phyloP scores from a whole-genome alignment of 805 yeast species.

The Saccharomyces paradoxus region DNA sequence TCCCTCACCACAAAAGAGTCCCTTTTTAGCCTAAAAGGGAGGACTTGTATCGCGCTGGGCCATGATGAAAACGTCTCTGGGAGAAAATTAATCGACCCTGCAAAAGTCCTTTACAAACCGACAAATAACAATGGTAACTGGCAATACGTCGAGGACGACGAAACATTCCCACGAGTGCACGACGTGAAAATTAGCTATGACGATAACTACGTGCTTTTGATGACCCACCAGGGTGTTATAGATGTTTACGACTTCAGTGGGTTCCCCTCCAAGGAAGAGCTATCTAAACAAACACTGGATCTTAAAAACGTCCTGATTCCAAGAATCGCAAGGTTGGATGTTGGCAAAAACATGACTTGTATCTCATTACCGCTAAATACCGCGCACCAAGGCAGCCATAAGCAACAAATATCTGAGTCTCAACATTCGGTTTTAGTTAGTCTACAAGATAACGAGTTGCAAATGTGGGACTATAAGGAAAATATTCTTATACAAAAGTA shows the following conservation, averaged over 20 bases:
- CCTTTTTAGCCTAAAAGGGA: neutral
- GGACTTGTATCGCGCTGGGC: neutral
- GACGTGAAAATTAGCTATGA: conserved; percentile 62
- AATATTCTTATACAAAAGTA: conserved; percentile 54
- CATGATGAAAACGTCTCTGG: neutral
- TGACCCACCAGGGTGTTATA: conserved; percentile 54
- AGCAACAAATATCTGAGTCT: conserved; percentile 35
- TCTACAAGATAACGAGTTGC: conserved; percentile 66
- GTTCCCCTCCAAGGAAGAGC: conserved; percentile 17
- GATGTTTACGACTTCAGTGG: conserved; percentile 47
- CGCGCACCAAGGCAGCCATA: conserved; percentile 6
- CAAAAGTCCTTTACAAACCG: conserved; percentile 22
- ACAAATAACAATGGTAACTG: neutral
- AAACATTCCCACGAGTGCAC: conserved; percentile 44
- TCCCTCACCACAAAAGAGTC: conserved; percentile 22
- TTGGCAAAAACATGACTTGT: conserved; percentile 57
- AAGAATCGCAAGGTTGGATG: conserved; percentile 37
- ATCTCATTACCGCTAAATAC: conserved; percentile 41
- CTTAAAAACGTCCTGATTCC: conserved; percentile 20
- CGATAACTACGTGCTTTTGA: conserved; percentile 52
- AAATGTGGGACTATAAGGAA: conserved; percentile 66
- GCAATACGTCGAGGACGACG: neutral
- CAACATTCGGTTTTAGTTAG: conserved; percentile 44
- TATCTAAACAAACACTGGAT: conserved; percentile 8
- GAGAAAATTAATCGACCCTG: conserved; percentile 8